These are phyloP conservation scores for Gliomastix tumulicola DNA, from an alignment of 2,329 filamentous ascomycete genomes.

Conservation along the genomic window DNA sequence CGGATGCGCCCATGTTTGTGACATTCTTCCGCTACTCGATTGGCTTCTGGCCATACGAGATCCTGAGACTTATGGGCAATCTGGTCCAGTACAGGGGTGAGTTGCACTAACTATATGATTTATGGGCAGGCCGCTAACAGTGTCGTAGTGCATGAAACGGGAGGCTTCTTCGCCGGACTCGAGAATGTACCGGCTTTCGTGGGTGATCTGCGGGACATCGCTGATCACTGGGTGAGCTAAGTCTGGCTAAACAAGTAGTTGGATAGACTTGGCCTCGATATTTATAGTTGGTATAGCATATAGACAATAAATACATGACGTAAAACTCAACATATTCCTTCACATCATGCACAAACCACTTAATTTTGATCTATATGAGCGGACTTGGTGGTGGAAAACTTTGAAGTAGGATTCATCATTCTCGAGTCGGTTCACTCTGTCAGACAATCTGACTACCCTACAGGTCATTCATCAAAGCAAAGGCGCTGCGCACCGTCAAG, in stretches of 20 bases:
- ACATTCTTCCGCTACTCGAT: constrained; percentile 12
- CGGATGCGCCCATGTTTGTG: neutral
- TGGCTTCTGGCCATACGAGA: constrained; percentile 7
- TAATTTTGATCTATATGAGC: too few species aligned
- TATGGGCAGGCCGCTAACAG: neutral
- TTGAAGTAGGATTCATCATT: too few species aligned
- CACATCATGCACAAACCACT: neutral
- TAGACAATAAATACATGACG: neutral
- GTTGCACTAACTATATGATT: neutral
- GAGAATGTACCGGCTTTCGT: constrained; percentile 6
- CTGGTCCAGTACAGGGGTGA: constrained; percentile 8
- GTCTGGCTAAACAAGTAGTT: too few species aligned
- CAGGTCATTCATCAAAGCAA: too few species aligned
- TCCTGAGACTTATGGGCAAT: constrained; percentile 9
- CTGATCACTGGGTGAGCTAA: constrained; percentile 5
- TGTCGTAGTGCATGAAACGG: constrained; percentile 5
- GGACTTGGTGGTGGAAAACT: too few species aligned
- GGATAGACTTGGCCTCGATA: too few species aligned
- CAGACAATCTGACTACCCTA: too few species aligned
- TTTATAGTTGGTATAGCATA: too few species aligned
- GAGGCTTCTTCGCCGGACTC: constrained; percentile 6
- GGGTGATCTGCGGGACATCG: constrained; percentile 5
- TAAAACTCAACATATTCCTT: neutral
- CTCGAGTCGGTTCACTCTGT: too few species aligned
- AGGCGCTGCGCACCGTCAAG: too few species aligned